These are phyloP conservation scores for Scenedesmus sp. DNA, from an alignment of 163 green algal genomes.

Conservation along the genomic window DNA sequence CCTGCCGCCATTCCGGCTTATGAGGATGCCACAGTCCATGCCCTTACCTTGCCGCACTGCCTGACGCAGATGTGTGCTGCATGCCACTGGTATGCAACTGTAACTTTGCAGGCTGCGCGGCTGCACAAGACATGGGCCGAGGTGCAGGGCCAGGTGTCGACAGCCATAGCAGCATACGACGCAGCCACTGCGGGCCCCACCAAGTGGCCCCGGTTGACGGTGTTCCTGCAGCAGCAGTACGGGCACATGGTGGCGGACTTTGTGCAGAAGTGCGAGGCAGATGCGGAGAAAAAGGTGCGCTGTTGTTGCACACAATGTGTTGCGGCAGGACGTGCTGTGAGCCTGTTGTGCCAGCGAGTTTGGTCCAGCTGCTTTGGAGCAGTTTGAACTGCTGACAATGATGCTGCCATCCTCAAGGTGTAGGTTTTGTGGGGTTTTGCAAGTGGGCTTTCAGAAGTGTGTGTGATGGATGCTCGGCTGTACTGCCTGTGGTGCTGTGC, in stretches of 20 bases:
- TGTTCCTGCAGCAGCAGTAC: slow-evolving; percentile 63
- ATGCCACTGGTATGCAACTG: not conserved
- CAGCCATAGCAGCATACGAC: slow-evolving; percentile 54
- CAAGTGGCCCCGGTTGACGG: slow-evolving; percentile 70
- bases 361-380: too few species aligned
- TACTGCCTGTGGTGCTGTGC: not conserved
- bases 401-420: too few species aligned
- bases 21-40: too few species aligned
- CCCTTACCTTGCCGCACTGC: too few species aligned
- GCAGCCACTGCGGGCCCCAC: slow-evolving; percentile 57
- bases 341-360: not conserved
- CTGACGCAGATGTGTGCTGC: not conserved
- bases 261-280: slow-evolving; percentile 28
- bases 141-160: slow-evolving; percentile 52
- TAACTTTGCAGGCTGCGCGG: slow-evolving; percentile 1
- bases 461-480: not conserved
- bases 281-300: slow-evolving; percentile 21
- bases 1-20: too few species aligned
- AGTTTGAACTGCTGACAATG: too few species aligned
- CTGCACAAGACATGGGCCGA: slow-evolving; percentile 45
- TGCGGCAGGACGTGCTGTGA: not conserved
- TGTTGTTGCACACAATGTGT: not conserved
- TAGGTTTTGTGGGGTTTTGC: too few species aligned
- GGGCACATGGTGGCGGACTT: slow-evolving; percentile 32
- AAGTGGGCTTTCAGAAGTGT: not conserved